Base-by-base conservation (phyloP, 345 rosid genomes). In the Brassica rapa region DNA sequence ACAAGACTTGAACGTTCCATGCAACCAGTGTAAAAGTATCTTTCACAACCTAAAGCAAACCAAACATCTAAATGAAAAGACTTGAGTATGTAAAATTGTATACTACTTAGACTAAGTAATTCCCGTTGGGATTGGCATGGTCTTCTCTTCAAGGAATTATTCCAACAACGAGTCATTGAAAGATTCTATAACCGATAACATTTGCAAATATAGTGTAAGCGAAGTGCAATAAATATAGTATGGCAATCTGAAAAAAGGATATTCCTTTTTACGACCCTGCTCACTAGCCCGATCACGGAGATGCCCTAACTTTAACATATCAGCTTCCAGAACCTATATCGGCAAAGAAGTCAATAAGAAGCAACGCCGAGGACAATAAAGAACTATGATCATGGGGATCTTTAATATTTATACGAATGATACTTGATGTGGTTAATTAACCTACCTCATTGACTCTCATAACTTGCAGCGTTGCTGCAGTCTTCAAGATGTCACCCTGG, bases 281-380 rank as follows among this genome's bases (percentile, higher is more conserved):
- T 93, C 97, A 74, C 87, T 93, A 73, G 99, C 99, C 80, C 86
- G 91, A 83, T 95, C 97, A 62, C 89, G 85, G 70, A 92, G 97
- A 87, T 89, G 88, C 67, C 73, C 83, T 59, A 87, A 84, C 87
- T 85, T 85, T 77, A 78, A 74, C 60, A 86, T 85, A 88, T 94
- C 96, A 67, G 88, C 78, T 77, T 88, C 94, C 83, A 92, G 83
- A 81, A 84, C 69, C 99, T 95, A 83, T 9, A 75, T 66, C 41
- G 68, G 55, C 69, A 73, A 81, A 69, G 19, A 24, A 24, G 43
- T 4, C 35, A 66, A 37, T 74, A 79, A 39, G 63, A 65, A 70
- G 16, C 65, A 65, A 32, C 46, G 55, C 24, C 61, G 29, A 65
- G 39, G 43, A 65, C 25, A 43, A 33, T 70, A 41, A 70, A 46